Evolutionary conservation across 2,329 filamentous ascomycete species (phyloP).

Genomic region (Lasiodiplodia hormozganensis): DNA sequence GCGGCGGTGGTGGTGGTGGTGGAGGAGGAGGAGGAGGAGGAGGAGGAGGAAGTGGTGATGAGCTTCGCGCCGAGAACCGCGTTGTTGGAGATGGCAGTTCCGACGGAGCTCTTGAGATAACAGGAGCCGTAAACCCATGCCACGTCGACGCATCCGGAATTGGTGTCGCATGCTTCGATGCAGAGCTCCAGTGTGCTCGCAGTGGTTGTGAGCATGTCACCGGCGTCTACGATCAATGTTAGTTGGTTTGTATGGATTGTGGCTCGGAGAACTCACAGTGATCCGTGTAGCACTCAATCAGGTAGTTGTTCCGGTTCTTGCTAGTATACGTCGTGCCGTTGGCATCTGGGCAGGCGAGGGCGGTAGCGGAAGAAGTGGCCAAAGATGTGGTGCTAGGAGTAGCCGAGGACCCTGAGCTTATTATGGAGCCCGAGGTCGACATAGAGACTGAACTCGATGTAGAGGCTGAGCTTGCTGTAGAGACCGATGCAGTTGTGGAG

Average conservation of each 20-base stretch:
- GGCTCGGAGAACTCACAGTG: constrained; percentile 18
- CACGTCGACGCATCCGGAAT: constrained; percentile 32
- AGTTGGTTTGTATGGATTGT: neutral
- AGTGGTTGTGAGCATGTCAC: constrained; percentile 27
- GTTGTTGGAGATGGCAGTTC: neutral
- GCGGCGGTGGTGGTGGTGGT: too few species aligned
- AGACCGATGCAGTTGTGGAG: too few species aligned
- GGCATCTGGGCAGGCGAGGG: constrained; percentile 14
- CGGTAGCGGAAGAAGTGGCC: neutral
- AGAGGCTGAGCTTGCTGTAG: fast-evolving
- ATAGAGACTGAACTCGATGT: too few species aligned
- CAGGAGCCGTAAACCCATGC: constrained; percentile 33
- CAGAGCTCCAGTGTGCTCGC: constrained; percentile 30
- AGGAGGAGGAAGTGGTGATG: neutral
- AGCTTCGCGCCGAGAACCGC: constrained; percentile 9
- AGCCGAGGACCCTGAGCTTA: neutral
- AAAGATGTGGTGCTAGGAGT: neutral
- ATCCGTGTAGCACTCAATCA: constrained; percentile 34
- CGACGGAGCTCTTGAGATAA: constrained; percentile 33
- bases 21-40: neutral
- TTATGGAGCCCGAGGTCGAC: neutral
- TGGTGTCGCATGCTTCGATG: constrained; percentile 31
- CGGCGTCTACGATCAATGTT: constrained; percentile 24
- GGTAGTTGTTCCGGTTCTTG: neutral
- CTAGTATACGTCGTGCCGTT: constrained; percentile 12